Evolutionary conservation across 1,139 yeast genomes (phyloP), one percentile per base, ranked within the genome.

Genomic region (Lodderomyces elongisporus): DNA sequence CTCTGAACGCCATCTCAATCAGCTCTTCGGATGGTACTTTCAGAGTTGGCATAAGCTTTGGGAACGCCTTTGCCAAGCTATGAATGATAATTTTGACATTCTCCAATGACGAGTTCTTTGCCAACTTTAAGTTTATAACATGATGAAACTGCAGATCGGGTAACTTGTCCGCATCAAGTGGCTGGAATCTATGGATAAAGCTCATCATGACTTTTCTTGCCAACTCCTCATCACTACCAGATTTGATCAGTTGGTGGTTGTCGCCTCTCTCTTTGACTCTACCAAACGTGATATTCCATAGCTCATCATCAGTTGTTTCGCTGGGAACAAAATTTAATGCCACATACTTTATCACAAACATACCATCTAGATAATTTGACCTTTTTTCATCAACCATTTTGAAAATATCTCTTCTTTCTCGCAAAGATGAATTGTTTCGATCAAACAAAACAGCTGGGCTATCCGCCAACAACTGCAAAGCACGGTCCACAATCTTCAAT

Each of bases 171-270:
- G 59, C 43, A 38, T 71, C 57, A 1, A 85, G 68, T 0, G 78
- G 74, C 51, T 85, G 84, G 49, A 79, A 87, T 36, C 95, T 60
- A 3, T 63, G 62, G 27, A 85, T 64, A 46, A 89, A 89, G 0
- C 91, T 89, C 28, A 64, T 60, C 84, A 89, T 77, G 21, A 91
- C 79, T 10, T 67, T 46, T 14, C 65, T 54, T 0, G 84, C 79
- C 30, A 70, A 62, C 9, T 57, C 54, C 17, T 54, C 54, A 40
- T 76, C 71, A 1, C 66, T 51, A 0, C 55, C 54, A 3, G 68
- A 70, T 44, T 80, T 79, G 31, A 93, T 84, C 0, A 93, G 76
- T 54, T 88, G 96, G 52, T 93, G 99, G 45, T 85, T 83, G 51
- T 87, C 93, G 1, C 96, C 97, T 45, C 99, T 69, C 1, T 51